phyloP scores from a whole-genome alignment of 345 rosid species.

The Eucalyptus pauciflora region DNA sequence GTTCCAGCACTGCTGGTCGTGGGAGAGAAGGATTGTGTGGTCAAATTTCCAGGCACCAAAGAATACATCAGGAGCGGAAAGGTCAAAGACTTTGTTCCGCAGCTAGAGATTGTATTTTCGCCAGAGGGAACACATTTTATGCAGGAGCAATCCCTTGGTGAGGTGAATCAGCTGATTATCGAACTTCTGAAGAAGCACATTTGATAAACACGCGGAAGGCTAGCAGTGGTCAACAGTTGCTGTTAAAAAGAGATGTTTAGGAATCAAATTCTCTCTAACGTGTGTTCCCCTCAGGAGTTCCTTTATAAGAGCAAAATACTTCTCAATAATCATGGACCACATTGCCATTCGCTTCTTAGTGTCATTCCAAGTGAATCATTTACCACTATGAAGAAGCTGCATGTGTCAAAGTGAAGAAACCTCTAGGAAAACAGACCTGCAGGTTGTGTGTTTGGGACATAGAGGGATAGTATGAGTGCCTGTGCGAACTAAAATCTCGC shows the following conservation, averaged over 20 bases:
- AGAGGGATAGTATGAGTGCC: neutral
- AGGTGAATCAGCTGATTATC: neutral
- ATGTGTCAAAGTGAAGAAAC: neutral
- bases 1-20: conserved; percentile 29
- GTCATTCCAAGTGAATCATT: neutral
- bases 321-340: neutral
- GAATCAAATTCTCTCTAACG: neutral
- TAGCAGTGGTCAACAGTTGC: neutral
- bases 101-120: conserved; percentile 12
- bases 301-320: neutral
- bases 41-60: conserved; percentile 33
- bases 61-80: conserved; percentile 22
- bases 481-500: neutral
- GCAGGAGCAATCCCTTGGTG: neutral
- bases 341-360: neutral
- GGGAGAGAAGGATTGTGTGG: conserved; percentile 35
- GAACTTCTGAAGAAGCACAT: neutral
- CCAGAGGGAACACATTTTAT: conserved; percentile 2
- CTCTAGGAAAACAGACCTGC: neutral
- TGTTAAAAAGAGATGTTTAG: neutral
- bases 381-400: neutral
- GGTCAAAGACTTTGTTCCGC: conserved; percentile 18
- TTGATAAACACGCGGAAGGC: neutral
- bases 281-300: neutral
- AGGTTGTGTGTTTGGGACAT: neutral